A percentile compares a stretch with the other conserved stretches of the same genome.
Evolutionary conservation across 2,329 filamentous ascomycete genomes (phyloP).

Genomic region (Tolypocladium ovalisporum): DNA sequence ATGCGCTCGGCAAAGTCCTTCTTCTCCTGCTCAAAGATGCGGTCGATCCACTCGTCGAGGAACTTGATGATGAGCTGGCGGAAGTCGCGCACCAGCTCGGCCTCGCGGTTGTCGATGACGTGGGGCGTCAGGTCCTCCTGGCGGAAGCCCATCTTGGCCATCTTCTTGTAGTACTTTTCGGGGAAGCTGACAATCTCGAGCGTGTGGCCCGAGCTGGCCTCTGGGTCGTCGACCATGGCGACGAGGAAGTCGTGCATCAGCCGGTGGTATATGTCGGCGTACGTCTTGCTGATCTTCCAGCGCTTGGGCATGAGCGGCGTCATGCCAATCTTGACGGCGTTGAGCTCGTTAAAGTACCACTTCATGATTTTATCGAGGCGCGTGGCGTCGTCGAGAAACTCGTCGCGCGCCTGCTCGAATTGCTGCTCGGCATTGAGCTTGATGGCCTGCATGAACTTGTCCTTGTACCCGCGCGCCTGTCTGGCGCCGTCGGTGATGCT

Average conservation of each 20-base stretch:
- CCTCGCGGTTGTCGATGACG: constrained; percentile 80
- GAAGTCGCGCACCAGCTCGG: constrained; percentile 87
- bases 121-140: constrained; percentile 72
- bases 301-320: constrained; percentile 84
- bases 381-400: constrained; percentile 74
- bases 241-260: constrained; percentile 94
- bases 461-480: constrained; percentile 88
- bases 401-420: constrained; percentile 59
- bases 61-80: constrained; percentile 89
- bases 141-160: constrained; percentile 76
- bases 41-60: constrained; percentile 94
- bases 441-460: constrained; percentile 81
- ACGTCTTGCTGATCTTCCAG: constrained; percentile 91
- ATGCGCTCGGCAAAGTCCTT: constrained; percentile 71
- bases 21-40: constrained; percentile 74
- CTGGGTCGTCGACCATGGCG: constrained; percentile 69
- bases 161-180: constrained; percentile 92
- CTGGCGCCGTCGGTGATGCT: constrained; percentile 91
- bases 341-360: constrained; percentile 98
- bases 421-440: constrained; percentile 61
- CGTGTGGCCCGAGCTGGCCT: constrained; percentile 76
- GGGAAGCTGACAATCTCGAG: constrained; percentile 91
- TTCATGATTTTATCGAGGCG: constrained; percentile 78
- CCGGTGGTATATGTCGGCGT: constrained; percentile 80
- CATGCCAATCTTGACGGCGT: constrained; percentile 90